A percentile compares a stretch with the other conserved stretches of the same genome.
These are phyloP conservation scores for Salmacisia buchloeana DNA, from an alignment of 1,284 basidiomycete genomes.

Conservation along the genomic window DNA sequence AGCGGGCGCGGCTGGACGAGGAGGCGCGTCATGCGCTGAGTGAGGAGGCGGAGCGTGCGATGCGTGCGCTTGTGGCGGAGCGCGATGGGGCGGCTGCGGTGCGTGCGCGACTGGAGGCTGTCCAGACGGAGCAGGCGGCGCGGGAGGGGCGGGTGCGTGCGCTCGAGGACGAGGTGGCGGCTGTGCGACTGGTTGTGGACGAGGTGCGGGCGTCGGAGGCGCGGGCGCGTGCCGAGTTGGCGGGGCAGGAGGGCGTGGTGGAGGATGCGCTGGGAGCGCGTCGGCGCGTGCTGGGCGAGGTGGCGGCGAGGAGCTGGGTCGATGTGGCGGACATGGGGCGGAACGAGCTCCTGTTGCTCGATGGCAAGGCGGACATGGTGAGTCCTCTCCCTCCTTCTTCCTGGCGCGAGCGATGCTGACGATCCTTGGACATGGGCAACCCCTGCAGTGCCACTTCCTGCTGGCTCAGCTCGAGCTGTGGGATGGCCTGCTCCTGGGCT, in stretches of 20 bases:
- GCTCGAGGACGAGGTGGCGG: not conserved
- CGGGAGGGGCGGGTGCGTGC: not conserved
- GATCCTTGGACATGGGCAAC: not conserved
- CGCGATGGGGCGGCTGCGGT: not conserved
- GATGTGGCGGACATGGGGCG: constrained; percentile 73
- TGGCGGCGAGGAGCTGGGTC: constrained; percentile 68
- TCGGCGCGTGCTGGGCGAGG: not conserved
- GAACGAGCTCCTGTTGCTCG: constrained; percentile 67
- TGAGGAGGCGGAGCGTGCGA: constrained; percentile 2
- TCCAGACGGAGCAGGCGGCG: not conserved
- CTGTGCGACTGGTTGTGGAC: constrained; percentile 38
- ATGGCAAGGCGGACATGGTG: constrained; percentile 86
- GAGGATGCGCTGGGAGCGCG: constrained; percentile 67
- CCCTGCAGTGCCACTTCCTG: not conserved
- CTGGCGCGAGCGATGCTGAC: constrained; percentile 5
- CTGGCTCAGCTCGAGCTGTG: constrained; percentile 9
- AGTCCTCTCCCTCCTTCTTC: constrained; percentile 43
- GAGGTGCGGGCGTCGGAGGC: constrained; percentile 71
- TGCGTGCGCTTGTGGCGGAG: not conserved
- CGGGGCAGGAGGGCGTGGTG: constrained; percentile 63
- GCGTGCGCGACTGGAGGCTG: not conserved
- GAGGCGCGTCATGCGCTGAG: constrained; percentile 1
- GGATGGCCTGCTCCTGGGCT: constrained; percentile 58
- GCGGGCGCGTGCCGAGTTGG: constrained; percentile 73
- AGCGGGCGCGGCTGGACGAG: constrained; percentile 1